Base-by-base conservation (phyloP, 495 filamentous ascomycete genomes). In the Chaetomium cochliodes region DNA sequence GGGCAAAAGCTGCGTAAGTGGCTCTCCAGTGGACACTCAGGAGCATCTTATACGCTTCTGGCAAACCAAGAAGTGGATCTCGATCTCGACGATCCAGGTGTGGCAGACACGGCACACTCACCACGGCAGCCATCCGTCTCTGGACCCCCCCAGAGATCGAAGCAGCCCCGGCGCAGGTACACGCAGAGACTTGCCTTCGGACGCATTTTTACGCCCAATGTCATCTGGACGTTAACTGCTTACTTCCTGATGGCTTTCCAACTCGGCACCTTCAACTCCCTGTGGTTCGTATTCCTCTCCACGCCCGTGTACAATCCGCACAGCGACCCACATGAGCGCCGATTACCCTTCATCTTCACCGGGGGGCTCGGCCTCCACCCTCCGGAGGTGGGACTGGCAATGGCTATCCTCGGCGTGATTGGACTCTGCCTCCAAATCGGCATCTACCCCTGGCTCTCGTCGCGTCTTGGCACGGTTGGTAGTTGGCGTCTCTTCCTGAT, bases 261-360 rank as follows among this genome's bases (percentile, higher is more conserved):
- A 69, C 83, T 92, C 74, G 89, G 88, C 64, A 90, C 90, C 50
- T 94, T 93, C 81, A 91, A 91, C 74, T 89, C 87, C 56, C 82
- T 93, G 52, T 93, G 90, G 90, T 89, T 90, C 65, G 82, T 91
- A 62, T 93, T 92, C 80, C 87, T 96, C 63, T 91, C 89, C 0
- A 90, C 91, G 0, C 88, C 91, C 0, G 89, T 90, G 41, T 87
- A 87, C 67, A 82, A 89, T 64, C 77, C 76, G 2, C 49, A 67
- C 12, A 62, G 76, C n/a, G 49, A 69, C 26, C 69, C 74, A 20
- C 61, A 63, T 7, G 72, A 67, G 30, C 76, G 72, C 16, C 25
- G 88, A 83, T 79, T 85, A 4, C 88, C 88, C 0, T 96, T 96
- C 72, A 71, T 79, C 66, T 94, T 94, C 78, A 92, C 89, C 0